These are phyloP conservation scores for Malassezia psittaci DNA, from an alignment of 1,284 basidiomycete genomes.

Conservation along the genomic window DNA sequence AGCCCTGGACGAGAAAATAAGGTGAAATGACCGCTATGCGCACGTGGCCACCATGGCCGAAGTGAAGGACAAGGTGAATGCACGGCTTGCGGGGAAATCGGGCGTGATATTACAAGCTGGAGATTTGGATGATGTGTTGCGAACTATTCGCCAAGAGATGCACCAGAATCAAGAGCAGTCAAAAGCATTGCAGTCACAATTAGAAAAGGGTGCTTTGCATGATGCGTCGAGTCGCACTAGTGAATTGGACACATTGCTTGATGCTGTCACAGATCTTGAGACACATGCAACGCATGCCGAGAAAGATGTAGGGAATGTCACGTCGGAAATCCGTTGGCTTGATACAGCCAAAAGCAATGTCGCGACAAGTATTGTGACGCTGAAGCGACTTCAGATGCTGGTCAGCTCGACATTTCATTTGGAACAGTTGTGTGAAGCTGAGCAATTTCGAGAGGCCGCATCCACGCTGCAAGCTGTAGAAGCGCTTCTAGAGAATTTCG, in stretches of 20 bases:
- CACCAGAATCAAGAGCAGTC: background rate
- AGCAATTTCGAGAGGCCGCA: constrained; percentile 36
- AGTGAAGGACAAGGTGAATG: background rate
- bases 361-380: constrained; percentile 67
- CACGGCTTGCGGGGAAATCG: background rate
- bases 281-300: constrained; percentile 70
- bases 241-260: constrained; percentile 54
- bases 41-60: constrained; percentile 8
- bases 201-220: constrained; percentile 6
- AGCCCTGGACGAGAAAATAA: background rate
- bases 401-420: constrained; percentile 37
- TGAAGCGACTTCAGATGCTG: constrained; percentile 86
- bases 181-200: background rate
- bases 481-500: constrained; percentile 39
- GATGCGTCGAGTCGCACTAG: background rate
- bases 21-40: too few species aligned
- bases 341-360: constrained; percentile 87
- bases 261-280: constrained; percentile 83
- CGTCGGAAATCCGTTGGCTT: constrained; percentile 87
- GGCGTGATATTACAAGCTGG: background rate
- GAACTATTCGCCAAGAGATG: background rate
- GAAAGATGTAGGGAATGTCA: constrained; percentile 86
- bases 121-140: constrained; percentile 10
- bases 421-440: constrained; percentile 30
- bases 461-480: constrained; percentile 38